Percentiles rank a stretch among this genome's conserved stretches.
Conservation (phyloP, 1,139 yeast species). For the Suhomyces coccinellae region DNA sequence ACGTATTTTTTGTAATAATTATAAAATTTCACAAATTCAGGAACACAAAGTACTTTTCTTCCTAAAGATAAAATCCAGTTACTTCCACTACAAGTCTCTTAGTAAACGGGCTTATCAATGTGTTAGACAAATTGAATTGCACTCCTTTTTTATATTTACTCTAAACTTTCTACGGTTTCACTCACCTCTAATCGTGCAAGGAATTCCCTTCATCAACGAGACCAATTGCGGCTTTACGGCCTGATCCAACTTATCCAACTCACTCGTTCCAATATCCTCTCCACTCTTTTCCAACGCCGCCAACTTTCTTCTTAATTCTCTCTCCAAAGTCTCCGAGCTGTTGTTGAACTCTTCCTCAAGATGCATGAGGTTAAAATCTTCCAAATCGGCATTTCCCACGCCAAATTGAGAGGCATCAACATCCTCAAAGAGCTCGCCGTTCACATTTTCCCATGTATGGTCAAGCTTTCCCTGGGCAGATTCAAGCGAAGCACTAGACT, state of each 20-base stretch:
- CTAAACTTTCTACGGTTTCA: not conserved
- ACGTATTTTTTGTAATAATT: no score
- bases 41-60: no score
- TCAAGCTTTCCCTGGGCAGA: conserved; percentile 37
- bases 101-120: no score
- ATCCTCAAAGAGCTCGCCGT: conserved; percentile 44
- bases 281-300: conserved; percentile 12
- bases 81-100: no score
- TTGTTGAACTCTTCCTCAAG: conserved; percentile 20
- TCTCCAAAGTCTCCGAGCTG: conserved; percentile 12
- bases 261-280: conserved; percentile 17
- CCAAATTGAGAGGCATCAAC: conserved; percentile 54
- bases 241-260: conserved; percentile 18
- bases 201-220: conserved; percentile 3
- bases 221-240: conserved; percentile 5
- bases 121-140: no score
- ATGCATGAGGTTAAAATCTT: conserved; percentile 49
- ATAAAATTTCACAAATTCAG: no score
- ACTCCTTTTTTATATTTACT: not conserved
- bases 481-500: conserved; percentile 17
- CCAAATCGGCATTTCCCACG: conserved; percentile 54
- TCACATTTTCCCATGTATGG: conserved; percentile 50
- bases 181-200: not conserved
- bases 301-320: conserved; percentile 14
- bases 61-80: no score